Evolutionary conservation across 805 yeast species (phyloP).

Genomic region (Cyberlindnera petersonii): DNA sequence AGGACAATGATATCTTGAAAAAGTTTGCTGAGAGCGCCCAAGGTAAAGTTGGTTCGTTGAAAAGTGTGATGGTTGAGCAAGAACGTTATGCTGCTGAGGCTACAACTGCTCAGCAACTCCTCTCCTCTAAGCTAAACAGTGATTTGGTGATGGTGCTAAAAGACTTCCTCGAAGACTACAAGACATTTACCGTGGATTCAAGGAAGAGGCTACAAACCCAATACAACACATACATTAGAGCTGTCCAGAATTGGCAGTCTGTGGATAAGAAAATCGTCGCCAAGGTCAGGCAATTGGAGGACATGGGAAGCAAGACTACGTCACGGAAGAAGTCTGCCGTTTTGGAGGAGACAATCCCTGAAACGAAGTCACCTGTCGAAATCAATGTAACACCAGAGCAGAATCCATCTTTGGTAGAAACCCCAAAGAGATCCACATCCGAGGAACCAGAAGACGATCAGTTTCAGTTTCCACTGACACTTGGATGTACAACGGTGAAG

Average conservation of each 20-base stretch:
- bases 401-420: not conserved
- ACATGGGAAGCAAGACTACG: conserved; percentile 2
- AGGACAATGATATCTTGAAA: not conserved
- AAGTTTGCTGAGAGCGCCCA: conserved; percentile 3
- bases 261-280: conserved; percentile 15
- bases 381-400: not conserved
- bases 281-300: conserved; percentile 19
- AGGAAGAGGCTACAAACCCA: conserved; percentile 11
- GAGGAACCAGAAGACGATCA: conserved; percentile 17
- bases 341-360: not conserved
- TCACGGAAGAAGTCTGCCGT: not conserved
- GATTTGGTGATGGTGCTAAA: conserved; percentile 15
- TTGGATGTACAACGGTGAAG: conserved; percentile 19
- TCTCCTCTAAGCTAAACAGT: conserved; percentile 13
- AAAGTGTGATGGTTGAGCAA: conserved; percentile 7
- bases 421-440: not conserved
- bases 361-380: not conserved
- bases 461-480: conserved; percentile 23
- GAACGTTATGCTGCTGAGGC: conserved; percentile 6
- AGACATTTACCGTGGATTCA: conserved; percentile 10
- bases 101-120: conserved; percentile 5
- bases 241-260: conserved; percentile 6
- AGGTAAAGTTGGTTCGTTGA: conserved; percentile 8
- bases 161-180: conserved; percentile 25
- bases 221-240: conserved; percentile 12